A percentile compares a stretch with the other conserved stretches of the same genome.
phyloP scores from a whole-genome alignment of 805 yeast species.

The Kregervanrija fluxuum region DNA sequence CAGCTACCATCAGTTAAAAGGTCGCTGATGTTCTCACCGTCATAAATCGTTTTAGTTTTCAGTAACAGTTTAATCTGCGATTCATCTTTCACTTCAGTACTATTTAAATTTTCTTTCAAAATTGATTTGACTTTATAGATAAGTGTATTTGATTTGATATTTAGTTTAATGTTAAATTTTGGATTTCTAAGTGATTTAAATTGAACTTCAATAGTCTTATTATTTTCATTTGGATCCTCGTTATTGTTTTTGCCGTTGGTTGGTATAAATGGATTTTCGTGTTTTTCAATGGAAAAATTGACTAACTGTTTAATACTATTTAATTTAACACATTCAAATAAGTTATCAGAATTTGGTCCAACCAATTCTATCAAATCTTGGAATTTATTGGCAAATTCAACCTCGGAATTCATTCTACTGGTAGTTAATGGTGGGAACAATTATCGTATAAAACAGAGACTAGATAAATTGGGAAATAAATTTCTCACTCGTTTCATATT shows the following conservation, averaged over 20 bases:
- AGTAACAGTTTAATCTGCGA: slow-evolving; percentile 38
- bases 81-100: slow-evolving; percentile 20
- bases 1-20: slow-evolving; percentile 12
- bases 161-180: slow-evolving; percentile 37
- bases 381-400: slow-evolving; percentile 40
- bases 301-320: slow-evolving; percentile 4
- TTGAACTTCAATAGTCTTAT: slow-evolving; percentile 18
- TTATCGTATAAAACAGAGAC: too few species aligned
- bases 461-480: not conserved
- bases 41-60: slow-evolving; percentile 45
- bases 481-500: not conserved
- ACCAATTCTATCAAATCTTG: slow-evolving; percentile 41
- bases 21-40: slow-evolving; percentile 28
- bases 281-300: slow-evolving; percentile 11
- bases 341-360: slow-evolving; percentile 22
- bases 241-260: slow-evolving; percentile 22
- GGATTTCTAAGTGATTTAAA: slow-evolving; percentile 72
- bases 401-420: slow-evolving; percentile 24
- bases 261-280: slow-evolving; percentile 21
- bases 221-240: slow-evolving; percentile 4
- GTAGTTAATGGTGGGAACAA: too few species aligned
- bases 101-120: slow-evolving; percentile 25
- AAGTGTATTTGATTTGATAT: slow-evolving; percentile 18
- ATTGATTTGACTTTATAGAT: slow-evolving; percentile 32
- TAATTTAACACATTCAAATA: slow-evolving; percentile 7